Evolutionary conservation across 2,329 filamentous ascomycete species (phyloP).

Genomic region (Pleoardoris graminearum): DNA sequence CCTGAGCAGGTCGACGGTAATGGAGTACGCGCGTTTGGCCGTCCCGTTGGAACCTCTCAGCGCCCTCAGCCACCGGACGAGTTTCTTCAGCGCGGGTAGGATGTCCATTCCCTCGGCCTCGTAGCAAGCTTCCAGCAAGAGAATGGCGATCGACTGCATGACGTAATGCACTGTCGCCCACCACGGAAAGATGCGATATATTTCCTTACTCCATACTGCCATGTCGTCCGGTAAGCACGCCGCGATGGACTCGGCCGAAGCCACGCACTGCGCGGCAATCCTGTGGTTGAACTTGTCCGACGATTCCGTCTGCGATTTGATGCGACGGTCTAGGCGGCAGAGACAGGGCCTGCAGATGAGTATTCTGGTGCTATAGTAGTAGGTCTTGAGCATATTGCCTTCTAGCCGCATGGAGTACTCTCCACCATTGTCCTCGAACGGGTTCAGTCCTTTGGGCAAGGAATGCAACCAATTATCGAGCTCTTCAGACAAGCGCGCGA

Average conservation of each 20-base stretch:
- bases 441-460: slow-evolving; percentile 30
- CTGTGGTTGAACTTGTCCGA: slow-evolving; percentile 39
- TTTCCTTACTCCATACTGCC: background rate
- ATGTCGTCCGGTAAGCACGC: slow-evolving; percentile 36
- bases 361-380: slow-evolving; percentile 33
- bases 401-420: slow-evolving; percentile 13
- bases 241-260: slow-evolving; percentile 39
- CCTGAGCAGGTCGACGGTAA: slow-evolving; percentile 21
- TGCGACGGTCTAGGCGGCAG: slow-evolving; percentile 39
- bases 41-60: slow-evolving; percentile 36
- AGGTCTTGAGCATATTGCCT: slow-evolving; percentile 22
- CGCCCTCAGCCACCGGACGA: slow-evolving; percentile 38
- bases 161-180: slow-evolving; percentile 47
- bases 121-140: slow-evolving; percentile 45
- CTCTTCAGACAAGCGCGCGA: slow-evolving; percentile 30
- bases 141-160: slow-evolving; percentile 44
- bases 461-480: slow-evolving; percentile 40
- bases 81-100: slow-evolving; percentile 33
- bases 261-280: slow-evolving; percentile 39
- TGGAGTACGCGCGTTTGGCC: slow-evolving; percentile 35
- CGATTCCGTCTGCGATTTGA: slow-evolving; percentile 31
- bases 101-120: slow-evolving; percentile 28
- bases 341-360: slow-evolving; percentile 47
- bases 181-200: slow-evolving; percentile 40
- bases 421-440: slow-evolving; percentile 5